phyloP scores from a whole-genome alignment of 192 early-diverging fungal genomes.

The Cladochytrium replicatum region DNA sequence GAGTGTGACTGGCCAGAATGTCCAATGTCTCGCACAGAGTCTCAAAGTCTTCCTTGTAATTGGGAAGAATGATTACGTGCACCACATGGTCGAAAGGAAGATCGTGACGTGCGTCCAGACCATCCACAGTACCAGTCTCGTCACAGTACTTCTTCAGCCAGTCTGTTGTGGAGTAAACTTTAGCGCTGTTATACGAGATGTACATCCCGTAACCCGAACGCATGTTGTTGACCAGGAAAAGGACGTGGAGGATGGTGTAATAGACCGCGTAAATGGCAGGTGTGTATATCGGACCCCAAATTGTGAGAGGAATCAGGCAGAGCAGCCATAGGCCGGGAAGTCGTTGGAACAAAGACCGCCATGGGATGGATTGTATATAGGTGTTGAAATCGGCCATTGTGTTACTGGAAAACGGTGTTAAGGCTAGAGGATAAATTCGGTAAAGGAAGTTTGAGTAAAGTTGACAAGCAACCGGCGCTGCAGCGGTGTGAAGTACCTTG shows the following conservation, averaged over 20 bases:
- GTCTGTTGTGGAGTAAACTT: constrained; percentile 35
- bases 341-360: constrained; percentile 32
- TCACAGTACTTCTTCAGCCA: constrained; percentile 37
- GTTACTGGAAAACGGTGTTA: no score
- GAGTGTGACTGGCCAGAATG: constrained; percentile 45
- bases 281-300: constrained; percentile 32
- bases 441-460: no score
- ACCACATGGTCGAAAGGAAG: constrained; percentile 39
- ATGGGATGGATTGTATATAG: constrained; percentile 15
- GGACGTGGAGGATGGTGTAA: constrained; percentile 21
- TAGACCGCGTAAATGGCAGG: constrained; percentile 15
- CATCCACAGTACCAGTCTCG: constrained; percentile 24
- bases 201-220: constrained; percentile 30
- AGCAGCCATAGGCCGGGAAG: constrained; percentile 22
- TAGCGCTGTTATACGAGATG: constrained; percentile 23
- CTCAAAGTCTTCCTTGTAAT: constrained; percentile 60
- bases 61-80: constrained; percentile 65
- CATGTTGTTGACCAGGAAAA: constrained; percentile 25
- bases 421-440: no score
- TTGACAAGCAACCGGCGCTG: no score
- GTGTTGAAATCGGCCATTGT: no score
- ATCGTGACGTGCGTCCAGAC: constrained; percentile 36
- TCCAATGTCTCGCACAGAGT: constrained; percentile 62
- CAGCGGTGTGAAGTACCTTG: no score
- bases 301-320: constrained; percentile 21